Percentiles rank a stretch among this genome's conserved stretches.
These are phyloP conservation scores for Alisma plantagoaquatica DNA, from an alignment of 106 monocot species.

Conservation along the genomic window DNA sequence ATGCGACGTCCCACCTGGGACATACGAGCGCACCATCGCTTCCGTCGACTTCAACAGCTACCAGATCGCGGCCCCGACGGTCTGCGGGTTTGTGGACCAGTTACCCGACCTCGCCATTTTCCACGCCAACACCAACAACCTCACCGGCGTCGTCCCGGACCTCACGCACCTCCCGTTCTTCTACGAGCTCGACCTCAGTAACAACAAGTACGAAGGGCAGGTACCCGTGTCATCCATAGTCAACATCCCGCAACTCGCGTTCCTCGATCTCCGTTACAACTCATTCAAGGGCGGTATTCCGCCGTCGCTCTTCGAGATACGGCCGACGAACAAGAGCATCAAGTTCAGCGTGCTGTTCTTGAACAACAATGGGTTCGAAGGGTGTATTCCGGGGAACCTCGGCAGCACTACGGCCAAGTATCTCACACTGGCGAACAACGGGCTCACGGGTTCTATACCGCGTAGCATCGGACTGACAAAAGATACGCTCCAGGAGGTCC, in stretches of 20 bases:
- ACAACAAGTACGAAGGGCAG: conserved; percentile 3
- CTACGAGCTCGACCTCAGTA: conserved; percentile 14
- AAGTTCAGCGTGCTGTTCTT: conserved; percentile 10
- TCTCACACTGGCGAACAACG: no score
- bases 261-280: conserved; percentile 16
- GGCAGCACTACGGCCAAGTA: conserved; percentile 2
- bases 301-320: not conserved
- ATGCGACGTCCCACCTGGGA: conserved; percentile 4
- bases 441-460: conserved; percentile 5
- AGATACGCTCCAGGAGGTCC: not conserved
- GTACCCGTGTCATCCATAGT: not conserved
- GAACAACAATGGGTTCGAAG: conserved; percentile 9
- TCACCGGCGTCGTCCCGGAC: conserved; percentile 13
- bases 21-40: not conserved
- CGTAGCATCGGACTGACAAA: not conserved
- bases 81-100: conserved; percentile 8
- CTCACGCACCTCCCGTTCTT: conserved; percentile 4
- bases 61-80: conserved; percentile 3
- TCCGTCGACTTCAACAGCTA: conserved; percentile 14
- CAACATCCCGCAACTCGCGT: not conserved
- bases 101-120: no score
- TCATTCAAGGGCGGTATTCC: not conserved
- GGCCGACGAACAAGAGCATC: no score
- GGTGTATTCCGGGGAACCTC: not conserved
- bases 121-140: no score